Evolutionary conservation across 2,329 filamentous ascomycete species (phyloP).

Genomic region (Eurotiales sp.): DNA sequence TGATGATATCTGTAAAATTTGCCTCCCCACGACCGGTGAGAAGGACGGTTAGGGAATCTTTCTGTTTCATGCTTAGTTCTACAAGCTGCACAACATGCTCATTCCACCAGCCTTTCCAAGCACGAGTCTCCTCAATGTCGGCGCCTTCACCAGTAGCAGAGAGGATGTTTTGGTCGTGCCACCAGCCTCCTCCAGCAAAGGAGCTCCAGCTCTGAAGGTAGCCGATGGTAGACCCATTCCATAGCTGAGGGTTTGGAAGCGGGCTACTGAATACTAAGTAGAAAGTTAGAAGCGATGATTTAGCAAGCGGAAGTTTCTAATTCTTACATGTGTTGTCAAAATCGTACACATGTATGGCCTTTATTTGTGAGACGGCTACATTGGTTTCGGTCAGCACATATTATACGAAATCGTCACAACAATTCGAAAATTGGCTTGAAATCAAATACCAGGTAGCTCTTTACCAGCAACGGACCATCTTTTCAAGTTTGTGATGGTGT

Average conservation of each 20-base stretch:
- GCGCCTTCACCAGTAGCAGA: slow-evolving; percentile 79
- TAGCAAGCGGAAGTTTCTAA: slow-evolving; percentile 26
- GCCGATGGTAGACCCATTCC: slow-evolving; percentile 75
- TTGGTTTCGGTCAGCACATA: slow-evolving; percentile 4
- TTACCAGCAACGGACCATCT: slow-evolving; percentile 79
- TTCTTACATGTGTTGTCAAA: slow-evolving; percentile 85
- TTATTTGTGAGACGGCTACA: slow-evolving; percentile 63
- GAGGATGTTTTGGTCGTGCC: slow-evolving; percentile 87
- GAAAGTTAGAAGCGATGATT: neutral
- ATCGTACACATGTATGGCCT: slow-evolving; percentile 86
- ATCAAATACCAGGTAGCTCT: slow-evolving; percentile 59
- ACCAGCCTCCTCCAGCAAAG: slow-evolving; percentile 87
- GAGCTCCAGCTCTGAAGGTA: slow-evolving; percentile 70
- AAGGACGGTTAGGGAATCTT: slow-evolving; percentile 78
- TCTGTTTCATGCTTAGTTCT: slow-evolving; percentile 73
- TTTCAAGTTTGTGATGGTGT: slow-evolving; percentile 70
- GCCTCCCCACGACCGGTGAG: slow-evolving; percentile 80
- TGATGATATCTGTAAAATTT: slow-evolving; percentile 73
- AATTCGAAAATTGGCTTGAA: too few species aligned
- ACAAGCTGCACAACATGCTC: slow-evolving; percentile 81
- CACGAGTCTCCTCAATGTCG: slow-evolving; percentile 75
- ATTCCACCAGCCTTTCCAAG: slow-evolving; percentile 96
- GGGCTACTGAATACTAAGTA: slow-evolving; percentile 80
- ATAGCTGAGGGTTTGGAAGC: slow-evolving; percentile 81
- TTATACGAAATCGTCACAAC: too few species aligned